Conservation (phyloP, 2,329 filamentous ascomycete genomes). For the Pyricularia pennisetigena region DNA sequence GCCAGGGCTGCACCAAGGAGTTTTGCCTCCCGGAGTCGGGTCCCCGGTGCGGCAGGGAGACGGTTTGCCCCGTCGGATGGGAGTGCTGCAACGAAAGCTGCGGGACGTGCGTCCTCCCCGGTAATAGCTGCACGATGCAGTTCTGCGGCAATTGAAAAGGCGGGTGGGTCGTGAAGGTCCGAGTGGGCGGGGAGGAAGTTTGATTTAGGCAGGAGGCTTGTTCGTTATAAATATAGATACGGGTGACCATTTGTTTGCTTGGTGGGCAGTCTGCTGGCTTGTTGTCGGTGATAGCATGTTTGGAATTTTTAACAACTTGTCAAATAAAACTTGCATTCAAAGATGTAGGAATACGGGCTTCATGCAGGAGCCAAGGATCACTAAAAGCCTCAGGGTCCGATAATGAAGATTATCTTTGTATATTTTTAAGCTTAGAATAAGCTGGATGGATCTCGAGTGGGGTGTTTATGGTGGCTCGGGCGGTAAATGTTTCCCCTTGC, state of each 20-base stretch:
- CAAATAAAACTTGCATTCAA: background rate
- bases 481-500: background rate
- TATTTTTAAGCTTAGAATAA: background rate
- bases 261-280: too few species aligned
- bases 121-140: background rate
- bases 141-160: constrained; percentile 7
- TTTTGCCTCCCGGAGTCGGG: constrained; percentile 6
- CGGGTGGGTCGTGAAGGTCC: background rate
- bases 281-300: too few species aligned
- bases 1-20: background rate
- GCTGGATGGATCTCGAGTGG: background rate
- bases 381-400: background rate
- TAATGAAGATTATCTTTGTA: background rate
- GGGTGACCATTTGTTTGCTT: too few species aligned
- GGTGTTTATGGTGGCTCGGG: background rate
- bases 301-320: too few species aligned
- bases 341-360: background rate
- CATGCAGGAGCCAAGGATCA: background rate
- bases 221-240: background rate
- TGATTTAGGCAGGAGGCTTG: background rate
- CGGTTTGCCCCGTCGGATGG: background rate
- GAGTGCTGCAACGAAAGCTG: background rate
- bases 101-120: background rate
- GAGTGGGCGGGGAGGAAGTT: background rate
- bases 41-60: background rate